Conservation (phyloP, 2,329 filamentous ascomycete genomes). For the Paraconiothyrium sp. region DNA sequence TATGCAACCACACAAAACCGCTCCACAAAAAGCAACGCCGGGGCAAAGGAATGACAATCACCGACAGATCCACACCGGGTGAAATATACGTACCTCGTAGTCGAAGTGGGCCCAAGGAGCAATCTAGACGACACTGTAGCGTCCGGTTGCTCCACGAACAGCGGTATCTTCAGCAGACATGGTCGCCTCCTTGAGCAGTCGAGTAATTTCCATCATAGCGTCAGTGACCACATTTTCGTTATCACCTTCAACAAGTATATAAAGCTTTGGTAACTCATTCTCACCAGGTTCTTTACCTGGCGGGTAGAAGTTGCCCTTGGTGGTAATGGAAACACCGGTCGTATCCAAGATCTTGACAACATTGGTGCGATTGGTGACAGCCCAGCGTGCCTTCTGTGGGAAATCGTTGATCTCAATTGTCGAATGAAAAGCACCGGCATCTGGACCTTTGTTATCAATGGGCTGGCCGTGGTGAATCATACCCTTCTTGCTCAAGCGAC, state of each 20-base stretch:
- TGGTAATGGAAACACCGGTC: slow-evolving; percentile 95
- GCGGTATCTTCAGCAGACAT: slow-evolving; percentile 80
- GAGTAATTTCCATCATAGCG: slow-evolving; percentile 89
- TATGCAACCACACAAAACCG: neutral
- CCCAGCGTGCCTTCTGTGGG: slow-evolving; percentile 97
- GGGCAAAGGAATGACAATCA: neutral
- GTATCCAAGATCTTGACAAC: slow-evolving; percentile 97
- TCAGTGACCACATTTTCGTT: slow-evolving; percentile 91
- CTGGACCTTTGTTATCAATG: slow-evolving; percentile 97
- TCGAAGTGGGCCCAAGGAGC: neutral
- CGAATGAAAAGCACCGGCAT: slow-evolving; percentile 95
- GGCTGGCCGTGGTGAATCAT: slow-evolving; percentile 91
- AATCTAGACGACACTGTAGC: slow-evolving; percentile 75
- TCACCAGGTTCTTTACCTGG: slow-evolving; percentile 78
- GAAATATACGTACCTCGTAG: slow-evolving; percentile 18
- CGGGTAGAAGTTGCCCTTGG: slow-evolving; percentile 91
- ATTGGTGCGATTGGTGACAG: slow-evolving; percentile 97
- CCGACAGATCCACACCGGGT: slow-evolving; percentile 4
- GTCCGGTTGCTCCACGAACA: slow-evolving; percentile 78
- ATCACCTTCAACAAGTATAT: slow-evolving; percentile 97
- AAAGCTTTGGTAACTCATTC: slow-evolving; percentile 88
- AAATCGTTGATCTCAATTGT: slow-evolving; percentile 99
- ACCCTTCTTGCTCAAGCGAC: slow-evolving; percentile 86
- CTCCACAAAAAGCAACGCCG: neutral
- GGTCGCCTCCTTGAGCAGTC: slow-evolving; percentile 88